Base-by-base conservation (phyloP, 495 filamentous ascomycete genomes). In the Aspergillus funiculosus region DNA sequence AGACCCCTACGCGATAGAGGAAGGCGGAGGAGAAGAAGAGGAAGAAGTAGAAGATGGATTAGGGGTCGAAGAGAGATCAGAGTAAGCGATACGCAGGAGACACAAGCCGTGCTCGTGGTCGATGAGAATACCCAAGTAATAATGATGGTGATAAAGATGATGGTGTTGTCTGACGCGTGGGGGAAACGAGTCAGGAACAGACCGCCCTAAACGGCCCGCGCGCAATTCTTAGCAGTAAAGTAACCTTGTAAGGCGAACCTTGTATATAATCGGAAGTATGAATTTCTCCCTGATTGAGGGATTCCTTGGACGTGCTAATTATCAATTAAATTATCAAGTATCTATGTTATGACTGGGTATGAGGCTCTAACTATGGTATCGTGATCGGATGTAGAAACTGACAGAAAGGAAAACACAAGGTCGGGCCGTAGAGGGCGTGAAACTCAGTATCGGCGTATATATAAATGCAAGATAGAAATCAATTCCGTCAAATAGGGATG, bases 281-380 rank as follows among this genome's bases (percentile, higher is more conserved):
- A n/a, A n/a, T n/a, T 43, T 30, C 20, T 25, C 15, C 34, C 18
- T 43, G n/a, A n/a, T n/a, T n/a, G n/a, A n/a, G n/a, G n/a, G n/a
- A n/a, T n/a, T n/a, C n/a, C n/a, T n/a, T n/a, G n/a, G n/a, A n/a
- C n/a, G n/a, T 18, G 28, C 24, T 5, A n/a, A 48, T 53, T 48
- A 53, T 43, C 2, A 21, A 53, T 44, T 53, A 53, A 25, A 53
- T 53, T 53, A 48, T 26, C 11, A 39, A 34, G 7, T 39, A 35
- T 28, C 38, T 50, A 54, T 43, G 50, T 38, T 54, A 50, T 48
- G 32, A 19, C 48, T 15, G 48, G 42, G 42, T 51, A 51, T 47
- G 38, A 21, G 20, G 43, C 14, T 43, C 14, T 44, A 35, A 40
- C 31, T 29, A 20, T 48, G 50, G 50, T 52, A 52, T 52, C 50